Base-by-base conservation (phyloP, 345 rosid species). In the Camelina hispida region DNA sequence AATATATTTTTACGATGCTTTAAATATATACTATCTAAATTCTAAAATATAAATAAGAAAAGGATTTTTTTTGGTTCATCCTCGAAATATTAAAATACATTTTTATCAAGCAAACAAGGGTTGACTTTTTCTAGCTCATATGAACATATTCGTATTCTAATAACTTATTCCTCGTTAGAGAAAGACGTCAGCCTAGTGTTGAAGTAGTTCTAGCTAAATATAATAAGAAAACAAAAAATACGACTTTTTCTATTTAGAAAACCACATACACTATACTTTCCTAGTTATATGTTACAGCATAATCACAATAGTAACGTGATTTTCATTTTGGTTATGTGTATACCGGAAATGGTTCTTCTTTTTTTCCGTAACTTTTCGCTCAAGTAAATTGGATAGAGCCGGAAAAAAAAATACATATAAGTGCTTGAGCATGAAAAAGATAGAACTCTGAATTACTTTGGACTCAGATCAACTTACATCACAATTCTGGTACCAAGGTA, bases 401-500 rank as follows among this genome's bases (percentile, higher is more conserved):
- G 30, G 30, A 28, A 28, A 28, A 25, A 42, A 42, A 12, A 7
- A 2, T 47, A 48, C 22, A 7, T 20, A 62, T 62, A 42, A 34
- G 35, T 42, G 51, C 52, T 14, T 42, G 52, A 62, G 3, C 14
- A 23, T 62, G 37, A 4, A 9, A 59, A 44, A 42, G 52, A 9
- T 46, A 43, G 8, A 30, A 44, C 14, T 46, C 16, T 47, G 1
- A 28, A 15, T 37, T 22, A 53, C 51, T 53, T 22, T 22, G 11
- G 72, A 53, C n/a, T 67, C 22, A 11, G 14, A 42, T 30, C 0
- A 17, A 14, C 34, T 12, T 42, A 28, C 30, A 69, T 57, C 55
- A 13, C 56, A 18, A 34, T 34, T 68, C 1, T 14, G 35, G 46
- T 58, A 32, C 46, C 76, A 71, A 51, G 69, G 28, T 25, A 40